Base-by-base conservation (phyloP, 192 early-diverging fungal species). In the Coemansia sp. region DNA sequence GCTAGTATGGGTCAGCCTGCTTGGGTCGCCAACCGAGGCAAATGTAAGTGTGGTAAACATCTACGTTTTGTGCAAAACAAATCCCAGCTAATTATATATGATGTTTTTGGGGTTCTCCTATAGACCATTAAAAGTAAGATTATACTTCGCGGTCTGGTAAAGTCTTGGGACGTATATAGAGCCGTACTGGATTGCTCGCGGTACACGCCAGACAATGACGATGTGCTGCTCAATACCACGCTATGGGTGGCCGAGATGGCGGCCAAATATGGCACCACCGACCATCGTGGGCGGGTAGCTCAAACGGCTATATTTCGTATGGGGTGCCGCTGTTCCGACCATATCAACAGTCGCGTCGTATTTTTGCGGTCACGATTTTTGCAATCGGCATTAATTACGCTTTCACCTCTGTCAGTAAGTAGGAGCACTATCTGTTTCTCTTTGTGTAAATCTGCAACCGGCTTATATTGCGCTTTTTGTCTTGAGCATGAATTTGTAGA, bases 101-200 rank as follows among this genome's bases (percentile, higher is more conserved):
- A 16, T 43, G 41, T n/a, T 43, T 7, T 8, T 22, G 51, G 19
- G 1, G 6, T 26, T 21, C 3, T 22, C 25, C 5, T 69, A 10
- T 65, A 70, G 64, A 58, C 22, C 0, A 39, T 51, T 26, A 60
- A 39, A 19, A 68, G 72, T 66, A 71, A 67, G 57, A 47, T 71
- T 4, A 74, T 80, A 14, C 65, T 80, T 9, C 65, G 61, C 9
- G 77, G 77, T 8, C 58, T 80, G 11, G 65, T 74, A 19, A 48
- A 29, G 19, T 61, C 71, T 12, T 80, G 77, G 77, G 62, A 74
- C 39, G 72, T 68, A 2, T 74, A 80, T 41, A 51, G 77, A 9
- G 77, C 72, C 1, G 77, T 71, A n/a, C 51, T 80, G 3, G 72
- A 80, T 31, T 74, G 77, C 65, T 80, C 72, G 6, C 68, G 72